Conservation (phyloP, 495 filamentous ascomycete species). For the Aspergillus incahuasiensis region DNA sequence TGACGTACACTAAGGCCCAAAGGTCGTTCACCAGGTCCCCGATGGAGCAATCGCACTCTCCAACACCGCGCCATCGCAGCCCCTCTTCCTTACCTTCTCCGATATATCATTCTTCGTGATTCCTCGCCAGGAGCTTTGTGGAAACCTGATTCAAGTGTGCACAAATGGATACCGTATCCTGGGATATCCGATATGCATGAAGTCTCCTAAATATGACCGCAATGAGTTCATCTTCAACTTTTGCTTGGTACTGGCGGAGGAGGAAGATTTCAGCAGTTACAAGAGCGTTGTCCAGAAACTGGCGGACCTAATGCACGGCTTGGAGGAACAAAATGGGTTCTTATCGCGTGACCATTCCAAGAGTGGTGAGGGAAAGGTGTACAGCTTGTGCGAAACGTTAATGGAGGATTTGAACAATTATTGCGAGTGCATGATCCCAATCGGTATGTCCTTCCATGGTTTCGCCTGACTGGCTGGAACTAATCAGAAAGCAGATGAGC, state of each 20-base stretch:
- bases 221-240: slow-evolving; percentile 99
- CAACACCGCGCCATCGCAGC: slow-evolving; percentile 42
- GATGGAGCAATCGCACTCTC: slow-evolving; percentile 66
- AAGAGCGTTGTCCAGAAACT: slow-evolving; percentile 81
- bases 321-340: slow-evolving; percentile 84
- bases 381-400: slow-evolving; percentile 81
- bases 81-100: slow-evolving; percentile 75
- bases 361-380: slow-evolving; percentile 58
- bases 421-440: slow-evolving; percentile 94
- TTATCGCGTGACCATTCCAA: slow-evolving; percentile 47
- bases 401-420: slow-evolving; percentile 97
- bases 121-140: slow-evolving; percentile 85
- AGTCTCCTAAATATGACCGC: slow-evolving; percentile 67
- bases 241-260: slow-evolving; percentile 74
- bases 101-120: slow-evolving; percentile 86
- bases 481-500: slow-evolving; percentile 58
- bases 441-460: slow-evolving; percentile 47
- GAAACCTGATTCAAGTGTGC: slow-evolving; percentile 71
- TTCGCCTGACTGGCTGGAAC: background rate
- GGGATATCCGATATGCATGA: slow-evolving; percentile 84
- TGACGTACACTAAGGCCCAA: slow-evolving; percentile 55
- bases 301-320: slow-evolving; percentile 74
- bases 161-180: slow-evolving; percentile 75
- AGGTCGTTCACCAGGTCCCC: slow-evolving; percentile 56
- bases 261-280: slow-evolving; percentile 62